Conservation (phyloP, 441 rosid genomes). For the Pelargonium fulgidum region DNA sequence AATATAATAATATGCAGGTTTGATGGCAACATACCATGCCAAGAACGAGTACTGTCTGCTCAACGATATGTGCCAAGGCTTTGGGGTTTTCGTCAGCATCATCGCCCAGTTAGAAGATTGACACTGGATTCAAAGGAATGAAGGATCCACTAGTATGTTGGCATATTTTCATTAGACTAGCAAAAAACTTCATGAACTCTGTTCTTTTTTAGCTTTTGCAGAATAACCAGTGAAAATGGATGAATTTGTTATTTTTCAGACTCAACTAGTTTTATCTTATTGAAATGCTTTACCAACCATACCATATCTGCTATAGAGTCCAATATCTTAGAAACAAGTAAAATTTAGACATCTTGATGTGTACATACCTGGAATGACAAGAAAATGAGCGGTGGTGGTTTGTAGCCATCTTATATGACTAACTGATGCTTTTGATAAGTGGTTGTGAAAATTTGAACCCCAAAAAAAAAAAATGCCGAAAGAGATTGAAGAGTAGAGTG, state of each 20-base stretch:
- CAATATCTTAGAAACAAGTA: too few species aligned
- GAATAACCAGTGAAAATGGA: too few species aligned
- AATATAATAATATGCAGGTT: conserved; percentile 38
- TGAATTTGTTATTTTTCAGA: too few species aligned
- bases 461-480: background rate
- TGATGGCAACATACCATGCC: conserved; percentile 91
- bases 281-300: too few species aligned
- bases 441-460: background rate
- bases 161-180: too few species aligned
- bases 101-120: conserved; percentile 68
- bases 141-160: too few species aligned
- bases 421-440: background rate
- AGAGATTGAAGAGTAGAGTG: background rate
- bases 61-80: conserved; percentile 87
- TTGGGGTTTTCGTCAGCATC: conserved; percentile 55
- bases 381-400: background rate
- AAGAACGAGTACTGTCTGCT: conserved; percentile 90
- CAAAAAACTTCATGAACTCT: too few species aligned
- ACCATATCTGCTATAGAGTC: too few species aligned
- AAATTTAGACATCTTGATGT: too few species aligned
- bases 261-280: too few species aligned
- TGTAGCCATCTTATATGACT: background rate
- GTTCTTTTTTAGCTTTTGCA: too few species aligned
- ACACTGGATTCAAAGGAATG: conserved; percentile 7
- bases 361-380: too few species aligned